Conservation (phyloP, 2,329 filamentous ascomycete genomes). For the Geosmithia morbida region DNA sequence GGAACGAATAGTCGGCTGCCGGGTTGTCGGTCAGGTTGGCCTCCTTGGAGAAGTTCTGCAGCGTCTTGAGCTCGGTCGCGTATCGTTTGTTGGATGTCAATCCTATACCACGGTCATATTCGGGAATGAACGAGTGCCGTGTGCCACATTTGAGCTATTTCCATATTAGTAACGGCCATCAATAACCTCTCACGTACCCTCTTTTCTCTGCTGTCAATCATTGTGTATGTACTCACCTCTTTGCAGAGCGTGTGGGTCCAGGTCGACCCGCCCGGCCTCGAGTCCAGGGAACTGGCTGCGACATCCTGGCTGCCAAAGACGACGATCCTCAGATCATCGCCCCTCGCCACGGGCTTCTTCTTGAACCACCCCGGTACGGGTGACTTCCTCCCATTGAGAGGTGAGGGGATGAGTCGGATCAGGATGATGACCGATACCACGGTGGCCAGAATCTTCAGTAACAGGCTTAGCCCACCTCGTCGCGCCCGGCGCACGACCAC, state of each 20-base stretch:
- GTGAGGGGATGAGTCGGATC: constrained; percentile 10
- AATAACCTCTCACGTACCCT: no score
- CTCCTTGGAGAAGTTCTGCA: constrained; percentile 17
- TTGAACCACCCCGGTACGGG: constrained; percentile 8
- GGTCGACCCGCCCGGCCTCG: constrained; percentile 9
- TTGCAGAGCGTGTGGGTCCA: constrained; percentile 36
- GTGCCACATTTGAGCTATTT: constrained; percentile 28
- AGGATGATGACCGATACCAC: constrained; percentile 13
- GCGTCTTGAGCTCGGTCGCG: constrained; percentile 21
- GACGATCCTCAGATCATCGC: constrained; percentile 28
- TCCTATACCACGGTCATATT: constrained; percentile 24
- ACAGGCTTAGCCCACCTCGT: constrained; percentile 16
- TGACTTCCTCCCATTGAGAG: constrained; percentile 9
- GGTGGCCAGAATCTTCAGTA: constrained; percentile 12
- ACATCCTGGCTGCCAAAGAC: constrained; percentile 34
- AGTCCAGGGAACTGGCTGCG: constrained; percentile 22
- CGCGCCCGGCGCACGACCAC: constrained; percentile 26
- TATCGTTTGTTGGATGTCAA: constrained; percentile 42
- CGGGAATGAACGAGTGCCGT: constrained; percentile 30
- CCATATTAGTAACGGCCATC: background rate
- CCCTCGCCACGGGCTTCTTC: constrained; percentile 5
- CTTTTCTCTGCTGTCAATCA: background rate
- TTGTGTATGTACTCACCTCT: constrained; percentile 19
- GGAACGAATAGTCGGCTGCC: constrained; percentile 27
- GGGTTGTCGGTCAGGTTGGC: constrained; percentile 17